These are phyloP conservation scores for Fusarium nygamai DNA, from an alignment of 2,329 filamentous ascomycete species.

Conservation along the genomic window DNA sequence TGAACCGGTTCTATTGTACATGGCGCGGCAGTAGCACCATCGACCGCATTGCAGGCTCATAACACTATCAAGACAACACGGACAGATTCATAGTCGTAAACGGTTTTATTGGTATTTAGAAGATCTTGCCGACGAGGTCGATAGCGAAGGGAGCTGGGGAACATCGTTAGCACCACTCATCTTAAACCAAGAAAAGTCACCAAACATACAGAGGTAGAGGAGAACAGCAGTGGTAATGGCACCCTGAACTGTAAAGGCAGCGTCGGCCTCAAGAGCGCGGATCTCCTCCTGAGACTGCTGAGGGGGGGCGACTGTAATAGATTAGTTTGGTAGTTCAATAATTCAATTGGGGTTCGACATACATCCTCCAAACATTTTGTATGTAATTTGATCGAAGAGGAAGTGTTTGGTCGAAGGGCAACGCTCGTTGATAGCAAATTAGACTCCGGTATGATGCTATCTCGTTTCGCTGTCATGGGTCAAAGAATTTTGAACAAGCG, in stretches of 20 bases:
- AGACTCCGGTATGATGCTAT: conserved; percentile 42
- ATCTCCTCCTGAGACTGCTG: conserved; percentile 77
- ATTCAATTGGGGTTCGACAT: conserved; percentile 42
- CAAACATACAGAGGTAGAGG: conserved; percentile 78
- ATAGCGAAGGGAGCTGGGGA: conserved; percentile 66
- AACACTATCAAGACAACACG: conserved; percentile 10
- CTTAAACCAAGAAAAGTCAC: accelerated
- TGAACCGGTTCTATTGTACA: conserved; percentile 41
- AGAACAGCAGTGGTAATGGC: conserved; percentile 72
- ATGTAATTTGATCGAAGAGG: neutral
- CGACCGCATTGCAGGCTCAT: conserved; percentile 12
- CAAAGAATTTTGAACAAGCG: conserved; percentile 40
- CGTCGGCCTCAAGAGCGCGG: conserved; percentile 73
- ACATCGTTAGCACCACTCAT: conserved; percentile 6
- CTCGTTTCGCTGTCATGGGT: conserved; percentile 25
- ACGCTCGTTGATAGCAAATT: conserved; percentile 10
- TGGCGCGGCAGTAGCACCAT: conserved; percentile 15
- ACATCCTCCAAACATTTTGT: conserved; percentile 73
- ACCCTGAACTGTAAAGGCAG: conserved; percentile 72
- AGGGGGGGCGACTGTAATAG: conserved; percentile 69
- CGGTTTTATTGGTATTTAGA: conserved; percentile 43
- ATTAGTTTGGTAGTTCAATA: conserved; percentile 30
- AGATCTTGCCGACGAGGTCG: conserved; percentile 59
- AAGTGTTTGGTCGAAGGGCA: neutral
- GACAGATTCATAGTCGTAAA: neutral